These are phyloP conservation scores for Geopyxis carbonaria DNA, from an alignment of 495 filamentous ascomycete genomes.

Conservation along the genomic window DNA sequence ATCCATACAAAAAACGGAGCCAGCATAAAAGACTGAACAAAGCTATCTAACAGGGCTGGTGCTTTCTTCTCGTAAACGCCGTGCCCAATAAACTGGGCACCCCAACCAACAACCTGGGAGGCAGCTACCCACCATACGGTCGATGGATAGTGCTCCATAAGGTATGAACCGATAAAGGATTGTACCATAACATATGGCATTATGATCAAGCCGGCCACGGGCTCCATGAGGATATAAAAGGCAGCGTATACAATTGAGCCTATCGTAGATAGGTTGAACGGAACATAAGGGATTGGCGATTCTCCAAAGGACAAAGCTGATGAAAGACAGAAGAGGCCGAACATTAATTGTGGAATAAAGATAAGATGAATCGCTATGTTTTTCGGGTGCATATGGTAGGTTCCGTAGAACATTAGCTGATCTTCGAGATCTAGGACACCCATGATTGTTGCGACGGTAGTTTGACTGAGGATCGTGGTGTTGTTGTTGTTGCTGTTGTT, in stretches of 20 bases:
- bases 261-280: conserved; percentile 65
- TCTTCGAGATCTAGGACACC: too few relatives aligned
- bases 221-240: conserved; percentile 84
- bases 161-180: conserved; percentile 1
- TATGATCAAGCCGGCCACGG: conserved; percentile 63
- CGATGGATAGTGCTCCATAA: conserved; percentile 32
- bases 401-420: too few relatives aligned
- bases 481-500: too few relatives aligned
- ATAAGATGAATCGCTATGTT: conserved; percentile 82
- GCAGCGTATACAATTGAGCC: conserved; percentile 35
- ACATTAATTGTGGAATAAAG: conserved; percentile 71
- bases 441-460: too few relatives aligned
- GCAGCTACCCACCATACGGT: conserved; percentile 51
- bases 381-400: conserved; percentile 76
- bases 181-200: conserved; percentile 43
- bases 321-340: conserved; percentile 54
- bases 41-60: conserved; percentile 76
- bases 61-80: conserved; percentile 76
- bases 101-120: conserved; percentile 58
- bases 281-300: conserved; percentile 50
- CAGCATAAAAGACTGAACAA: conserved; percentile 79
- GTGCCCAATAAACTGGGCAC: conserved; percentile 81
- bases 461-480: too few relatives aligned
- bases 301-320: conserved; percentile 23
- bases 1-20: conserved; percentile 98